phyloP scores from a whole-genome alignment of 345 rosid genomes.

The Carallia pectinifolia region DNA sequence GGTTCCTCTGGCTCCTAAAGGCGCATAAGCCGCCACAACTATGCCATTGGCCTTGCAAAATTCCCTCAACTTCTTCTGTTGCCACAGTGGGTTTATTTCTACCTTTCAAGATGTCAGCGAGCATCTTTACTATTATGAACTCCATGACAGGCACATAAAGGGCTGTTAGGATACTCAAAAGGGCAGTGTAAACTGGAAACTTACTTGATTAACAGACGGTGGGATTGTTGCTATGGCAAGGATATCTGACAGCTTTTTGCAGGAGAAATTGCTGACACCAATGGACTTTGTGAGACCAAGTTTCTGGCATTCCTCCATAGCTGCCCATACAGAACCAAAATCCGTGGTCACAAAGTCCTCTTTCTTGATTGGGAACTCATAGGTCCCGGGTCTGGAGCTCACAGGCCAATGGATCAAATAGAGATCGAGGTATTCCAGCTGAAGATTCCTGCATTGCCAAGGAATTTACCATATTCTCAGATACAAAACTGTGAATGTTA shows the following conservation, averaged over 20 bases:
- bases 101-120: conserved; percentile 41
- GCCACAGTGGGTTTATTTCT: conserved; percentile 85
- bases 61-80: conserved; percentile 62
- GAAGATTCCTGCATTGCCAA: conserved; percentile 49
- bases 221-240: conserved; percentile 65
- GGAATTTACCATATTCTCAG: too few species aligned
- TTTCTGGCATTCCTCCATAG: conserved; percentile 71
- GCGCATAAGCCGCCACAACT: conserved; percentile 56
- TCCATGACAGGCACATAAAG: background rate
- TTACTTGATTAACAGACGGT: conserved; percentile 77
- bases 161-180: background rate
- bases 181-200: background rate
- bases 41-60: conserved; percentile 55
- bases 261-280: conserved; percentile 81
- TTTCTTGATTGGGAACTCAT: conserved; percentile 62
- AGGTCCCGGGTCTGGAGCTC: conserved; percentile 58
- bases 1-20: conserved; percentile 61
- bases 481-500: too few species aligned
- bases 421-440: conserved; percentile 66
- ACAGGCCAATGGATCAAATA: conserved; percentile 87
- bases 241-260: conserved; percentile 59
- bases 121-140: background rate
- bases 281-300: conserved; percentile 68
- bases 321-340: conserved; percentile 60
- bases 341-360: conserved; percentile 67